Evolutionary conservation across 106 monocot species (phyloP), one percentile per base, ranked within the genome.

Genomic region (Platanthera guangdongensis): DNA sequence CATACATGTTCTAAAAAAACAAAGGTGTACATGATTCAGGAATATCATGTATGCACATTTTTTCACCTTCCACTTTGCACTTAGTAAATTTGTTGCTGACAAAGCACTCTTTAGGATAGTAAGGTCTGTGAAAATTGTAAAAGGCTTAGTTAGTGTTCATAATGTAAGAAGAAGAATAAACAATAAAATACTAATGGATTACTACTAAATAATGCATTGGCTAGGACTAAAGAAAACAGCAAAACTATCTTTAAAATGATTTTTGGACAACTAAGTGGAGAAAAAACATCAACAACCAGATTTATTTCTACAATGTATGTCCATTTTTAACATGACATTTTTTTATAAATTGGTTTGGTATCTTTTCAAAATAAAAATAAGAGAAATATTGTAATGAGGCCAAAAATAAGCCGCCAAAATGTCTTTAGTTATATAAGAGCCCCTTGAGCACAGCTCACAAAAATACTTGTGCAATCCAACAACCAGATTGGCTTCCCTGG

Each of bases 11-110:
- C n/a, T 45, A 76, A 18, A 7, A 68, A 80, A 19, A 64, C 1
- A 47, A 45, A 65, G 52, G n/a, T 2, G 7, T 25, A 63, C 4
- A 52, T 8, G 51, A 30, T 28, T 47, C 70, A 47, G 45, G 49
- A 57, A 77, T n/a, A 53, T 3, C 47, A 80, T 47, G 70, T 63
- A 48, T 71, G 32, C 73, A 76, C 71, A 52, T 78, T 76, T 57
- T 73, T 72, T 84, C 78, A 94, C 97, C 97, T 99, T 99, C 94
- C 94, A 99, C 68, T 94, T 99, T 57, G 78, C 81, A 53, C 65
- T 90, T 47, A 94, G 62, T 16, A 88, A 60, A 75, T 70, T 81
- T 69, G 72, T 77, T 57, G 83, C 75, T 28, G 62, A 79, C 59
- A 99, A 63, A 70, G 92, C 79, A 72, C 88, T 78, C 80, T 90